These are phyloP conservation scores for Chaetothyriales sp. DNA, from an alignment of 2,329 filamentous ascomycete genomes.

Conservation along the genomic window DNA sequence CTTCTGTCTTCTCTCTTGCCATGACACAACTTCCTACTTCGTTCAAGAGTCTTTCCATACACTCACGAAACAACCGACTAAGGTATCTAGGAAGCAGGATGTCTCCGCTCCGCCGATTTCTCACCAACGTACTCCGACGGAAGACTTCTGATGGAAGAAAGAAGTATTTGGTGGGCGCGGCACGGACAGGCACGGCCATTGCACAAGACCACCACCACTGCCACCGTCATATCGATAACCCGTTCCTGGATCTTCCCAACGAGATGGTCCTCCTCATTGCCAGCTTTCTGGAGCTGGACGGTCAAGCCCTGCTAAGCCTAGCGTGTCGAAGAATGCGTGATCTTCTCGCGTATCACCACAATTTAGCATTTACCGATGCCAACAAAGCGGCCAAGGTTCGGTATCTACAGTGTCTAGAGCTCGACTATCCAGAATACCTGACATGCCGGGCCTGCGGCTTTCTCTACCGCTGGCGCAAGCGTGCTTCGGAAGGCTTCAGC, in stretches of 20 bases:
- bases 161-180: too few species aligned
- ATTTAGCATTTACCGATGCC: slow-evolving; percentile 1
- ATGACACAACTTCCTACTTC: too few species aligned
- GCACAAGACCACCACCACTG: slow-evolving; percentile 3
- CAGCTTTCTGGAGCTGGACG: slow-evolving; percentile 6
- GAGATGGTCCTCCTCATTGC: slow-evolving; percentile 7
- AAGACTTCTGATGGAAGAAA: too few species aligned
- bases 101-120: too few species aligned
- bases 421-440: slow-evolving; percentile 9
- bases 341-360: slow-evolving; percentile 7
- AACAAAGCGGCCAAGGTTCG: slow-evolving; percentile 7
- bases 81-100: too few species aligned
- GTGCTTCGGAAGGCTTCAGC: slow-evolving; percentile 1
- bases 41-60: too few species aligned
- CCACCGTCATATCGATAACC: slow-evolving; percentile 2
- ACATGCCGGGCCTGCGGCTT: slow-evolving; percentile 7
- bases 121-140: too few species aligned
- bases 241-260: slow-evolving; percentile 9
- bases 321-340: slow-evolving; percentile 7
- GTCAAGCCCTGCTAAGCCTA: slow-evolving; percentile 7
- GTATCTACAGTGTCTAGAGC: slow-evolving; percentile 7
- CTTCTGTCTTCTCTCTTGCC: too few species aligned
- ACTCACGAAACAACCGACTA: too few species aligned
- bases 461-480: slow-evolving; percentile 6
- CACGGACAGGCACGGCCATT: slow-evolving; percentile 4